Base-by-base conservation (phyloP, 495 filamentous ascomycete genomes). In the Glarea lozoyensis region DNA sequence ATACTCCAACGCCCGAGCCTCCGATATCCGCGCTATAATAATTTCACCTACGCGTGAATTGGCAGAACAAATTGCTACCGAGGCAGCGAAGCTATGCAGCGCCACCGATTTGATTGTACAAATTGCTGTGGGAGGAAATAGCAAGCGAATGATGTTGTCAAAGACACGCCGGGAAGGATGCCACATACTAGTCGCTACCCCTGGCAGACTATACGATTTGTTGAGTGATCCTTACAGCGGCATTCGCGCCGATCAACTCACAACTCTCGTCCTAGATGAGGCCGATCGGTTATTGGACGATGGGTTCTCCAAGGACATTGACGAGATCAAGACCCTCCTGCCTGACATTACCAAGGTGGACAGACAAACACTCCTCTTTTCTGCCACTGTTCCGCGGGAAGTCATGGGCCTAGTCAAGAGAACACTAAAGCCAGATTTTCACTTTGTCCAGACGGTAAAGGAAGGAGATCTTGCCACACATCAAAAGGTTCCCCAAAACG, bases 31-130 rank as follows among this genome's bases (percentile, higher is more conserved):
- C 42, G 82, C 86, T 19, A 79, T 98, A 32, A 80, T 98, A 56
- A 78, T 98, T 46, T 97, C 93, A 0, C 92, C 92, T 7, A 98
- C 92, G 15, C 78, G 92, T 45, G 92, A 98, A 64, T 72, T 98
- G 48, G 92, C 92, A 3, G 86, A 94, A 59, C 92, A 98, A 65
- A 97, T 98, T 51, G 84, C 82, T 10, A 76, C 63, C 0, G 92
- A 98, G 57, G 88, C 92, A 2, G 63, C 48, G 32, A 90, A 80
- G 57, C 56, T 96, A n/a, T 72, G 74, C 3, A 31, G 29, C 6
- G 65, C 70, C 40, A 93, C 86, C 0, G 75, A 78, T 5, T 60
- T 98, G 23, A 61, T 81, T 15, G 81, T 94, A 18, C 88, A 94
- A 61, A 76, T 77, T 29, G 93, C 88, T 27, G 92, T 97, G 10